These are phyloP conservation scores for Plantago major DNA, from an alignment of 257 asterid genomes.

Conservation along the genomic window DNA sequence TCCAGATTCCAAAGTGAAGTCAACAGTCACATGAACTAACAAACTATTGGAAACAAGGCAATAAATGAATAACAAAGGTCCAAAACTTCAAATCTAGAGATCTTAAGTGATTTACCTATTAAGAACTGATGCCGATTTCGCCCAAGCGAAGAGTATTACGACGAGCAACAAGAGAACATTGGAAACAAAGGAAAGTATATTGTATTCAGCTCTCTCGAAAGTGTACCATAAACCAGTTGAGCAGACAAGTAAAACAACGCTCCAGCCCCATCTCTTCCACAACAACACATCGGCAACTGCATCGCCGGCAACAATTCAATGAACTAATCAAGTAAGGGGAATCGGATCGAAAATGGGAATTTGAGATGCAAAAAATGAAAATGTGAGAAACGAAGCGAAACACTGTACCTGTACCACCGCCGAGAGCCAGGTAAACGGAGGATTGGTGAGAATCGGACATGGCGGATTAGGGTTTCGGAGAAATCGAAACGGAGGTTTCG, in stretches of 20 bases:
- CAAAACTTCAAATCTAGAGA: slow-evolving; percentile 8
- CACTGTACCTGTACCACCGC: slow-evolving; percentile 55
- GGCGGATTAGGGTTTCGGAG: slow-evolving; percentile 20
- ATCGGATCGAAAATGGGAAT: slow-evolving; percentile 2
- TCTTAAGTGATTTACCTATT: slow-evolving; percentile 51
- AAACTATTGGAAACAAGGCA: not conserved
- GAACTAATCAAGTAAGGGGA: not conserved
- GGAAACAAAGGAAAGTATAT: slow-evolving; percentile 60
- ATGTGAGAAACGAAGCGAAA: not conserved
- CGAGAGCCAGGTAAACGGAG: slow-evolving; percentile 56
- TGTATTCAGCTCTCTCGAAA: slow-evolving; percentile 87
- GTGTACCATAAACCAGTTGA: slow-evolving; percentile 81
- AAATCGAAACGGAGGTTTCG: not conserved
- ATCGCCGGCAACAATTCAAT: slow-evolving; percentile 7
- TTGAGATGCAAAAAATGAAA: no score
- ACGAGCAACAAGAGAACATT: slow-evolving; percentile 75
- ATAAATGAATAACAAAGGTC: not conserved
- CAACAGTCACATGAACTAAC: not conserved
- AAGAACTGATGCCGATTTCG: slow-evolving; percentile 89
- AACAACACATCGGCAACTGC: slow-evolving; percentile 84
- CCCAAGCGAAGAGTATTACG: slow-evolving; percentile 81
- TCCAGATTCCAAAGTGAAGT: no score
- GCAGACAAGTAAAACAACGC: slow-evolving; percentile 48
- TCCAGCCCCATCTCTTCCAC: slow-evolving; percentile 67
- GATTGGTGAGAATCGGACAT: slow-evolving; percentile 53